These are phyloP conservation scores for Carex arenaria DNA, from an alignment of 202 grass and related monocot genomes.

Conservation along the genomic window DNA sequence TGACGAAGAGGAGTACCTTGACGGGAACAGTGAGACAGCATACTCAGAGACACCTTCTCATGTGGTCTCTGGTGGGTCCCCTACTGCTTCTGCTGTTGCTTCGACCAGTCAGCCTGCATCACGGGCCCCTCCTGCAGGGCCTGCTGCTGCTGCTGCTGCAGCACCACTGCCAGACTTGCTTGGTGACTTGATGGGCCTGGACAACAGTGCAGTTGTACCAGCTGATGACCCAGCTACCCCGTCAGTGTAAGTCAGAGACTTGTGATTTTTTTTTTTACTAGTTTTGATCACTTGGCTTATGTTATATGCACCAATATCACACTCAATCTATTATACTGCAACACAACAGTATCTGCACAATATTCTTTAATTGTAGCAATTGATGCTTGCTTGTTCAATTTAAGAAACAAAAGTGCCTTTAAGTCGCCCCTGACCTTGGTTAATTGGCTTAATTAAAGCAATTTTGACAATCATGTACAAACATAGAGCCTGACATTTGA, in stretches of 20 bases:
- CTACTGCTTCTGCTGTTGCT: conserved; percentile 49
- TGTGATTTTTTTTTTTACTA: conserved; percentile 17
- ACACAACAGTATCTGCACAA: background rate
- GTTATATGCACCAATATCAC: conserved; percentile 4
- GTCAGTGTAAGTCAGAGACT: conserved; percentile 43
- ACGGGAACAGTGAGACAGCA: conserved; percentile 50
- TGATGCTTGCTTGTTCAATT: background rate
- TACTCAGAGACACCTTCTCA: conserved; percentile 92
- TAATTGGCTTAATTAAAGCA: background rate
- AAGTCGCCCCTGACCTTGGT: background rate
- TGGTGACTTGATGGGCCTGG: conserved; percentile 82
- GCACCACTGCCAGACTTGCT: conserved; percentile 84
- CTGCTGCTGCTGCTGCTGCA: conserved; percentile 33
- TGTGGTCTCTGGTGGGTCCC: conserved; percentile 61
- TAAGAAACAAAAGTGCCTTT: background rate
- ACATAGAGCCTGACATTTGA: background rate
- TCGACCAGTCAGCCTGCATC: conserved; percentile 37
- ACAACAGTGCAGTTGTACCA: conserved; percentile 67
- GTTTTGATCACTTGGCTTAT: background rate
- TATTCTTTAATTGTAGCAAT: background rate
- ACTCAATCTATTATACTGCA: background rate
- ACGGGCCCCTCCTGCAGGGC: conserved; percentile 23
- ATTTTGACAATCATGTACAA: background rate
- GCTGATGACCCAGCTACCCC: conserved; percentile 51
- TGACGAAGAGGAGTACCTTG: conserved; percentile 86